Conservation (phyloP, 352 stramenopile species). For the Globisporangium middletonii region DNA sequence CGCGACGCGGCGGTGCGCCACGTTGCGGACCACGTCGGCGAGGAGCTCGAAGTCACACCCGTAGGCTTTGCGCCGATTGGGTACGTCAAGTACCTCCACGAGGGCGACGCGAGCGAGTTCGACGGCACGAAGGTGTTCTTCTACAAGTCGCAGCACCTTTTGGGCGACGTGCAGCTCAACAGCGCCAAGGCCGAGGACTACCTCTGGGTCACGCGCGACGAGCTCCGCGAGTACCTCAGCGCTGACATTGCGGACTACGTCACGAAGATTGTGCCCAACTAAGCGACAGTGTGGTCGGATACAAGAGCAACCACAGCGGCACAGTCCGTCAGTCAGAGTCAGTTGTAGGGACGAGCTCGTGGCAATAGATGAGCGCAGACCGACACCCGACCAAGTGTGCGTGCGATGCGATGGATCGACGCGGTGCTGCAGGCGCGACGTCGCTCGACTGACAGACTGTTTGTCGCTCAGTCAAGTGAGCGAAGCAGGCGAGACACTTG, state of each 20-base stretch:
- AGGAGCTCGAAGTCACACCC: slow-evolving; percentile 39
- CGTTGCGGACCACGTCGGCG: slow-evolving; percentile 36
- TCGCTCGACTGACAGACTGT: background rate
- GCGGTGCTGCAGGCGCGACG: background rate
- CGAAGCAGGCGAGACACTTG: too few species aligned
- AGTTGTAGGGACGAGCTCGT: background rate
- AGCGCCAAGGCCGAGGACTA: slow-evolving; percentile 58
- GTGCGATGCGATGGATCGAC: too few species aligned
- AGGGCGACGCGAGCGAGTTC: slow-evolving; percentile 25
- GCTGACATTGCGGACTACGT: slow-evolving; percentile 61
- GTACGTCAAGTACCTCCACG: slow-evolving; percentile 67
- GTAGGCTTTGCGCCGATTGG: slow-evolving; percentile 75
- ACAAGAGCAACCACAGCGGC: background rate
- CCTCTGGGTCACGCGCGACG: slow-evolving; percentile 72
- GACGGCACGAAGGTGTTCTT: slow-evolving; percentile 86
- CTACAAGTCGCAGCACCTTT: slow-evolving; percentile 74
- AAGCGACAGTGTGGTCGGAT: slow-evolving; percentile 7
- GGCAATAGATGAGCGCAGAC: background rate
- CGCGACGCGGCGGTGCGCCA: slow-evolving; percentile 66
- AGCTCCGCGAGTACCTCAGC: slow-evolving; percentile 75
- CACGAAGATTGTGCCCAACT: slow-evolving; percentile 75
- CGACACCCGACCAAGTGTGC: background rate
- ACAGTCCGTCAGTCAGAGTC: background rate
- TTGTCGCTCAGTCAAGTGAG: too few species aligned
- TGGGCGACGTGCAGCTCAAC: slow-evolving; percentile 60